A percentile compares a stretch with the other conserved stretches of the same genome.
These are phyloP conservation scores for Annulohypoxylon maeteangense DNA, from an alignment of 495 filamentous ascomycete species.

Conservation along the genomic window DNA sequence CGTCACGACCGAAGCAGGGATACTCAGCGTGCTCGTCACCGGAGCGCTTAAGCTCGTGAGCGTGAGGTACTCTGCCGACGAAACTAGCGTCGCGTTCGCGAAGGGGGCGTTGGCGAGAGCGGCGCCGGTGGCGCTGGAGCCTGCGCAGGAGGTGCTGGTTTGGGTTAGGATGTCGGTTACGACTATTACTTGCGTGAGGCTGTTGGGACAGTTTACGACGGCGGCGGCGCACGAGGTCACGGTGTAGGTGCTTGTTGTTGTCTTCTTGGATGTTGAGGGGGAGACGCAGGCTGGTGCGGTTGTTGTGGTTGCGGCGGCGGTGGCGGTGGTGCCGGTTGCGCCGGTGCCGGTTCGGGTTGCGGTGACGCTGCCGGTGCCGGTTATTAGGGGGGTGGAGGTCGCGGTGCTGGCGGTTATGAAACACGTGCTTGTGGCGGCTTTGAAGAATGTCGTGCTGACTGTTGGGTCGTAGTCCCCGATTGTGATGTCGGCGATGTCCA, in stretches of 20 bases:
- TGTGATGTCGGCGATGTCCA: constrained; percentile 29
- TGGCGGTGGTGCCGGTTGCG: constrained; percentile 1
- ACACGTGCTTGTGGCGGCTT: constrained; percentile 47
- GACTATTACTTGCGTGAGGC: constrained; percentile 42
- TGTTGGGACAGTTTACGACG: constrained; percentile 41
- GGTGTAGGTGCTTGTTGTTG: constrained; percentile 25
- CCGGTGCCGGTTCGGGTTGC: too few species aligned
- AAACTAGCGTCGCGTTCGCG: constrained; percentile 29
- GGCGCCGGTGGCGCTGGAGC: constrained; percentile 12
- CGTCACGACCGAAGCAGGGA: constrained; percentile 23
- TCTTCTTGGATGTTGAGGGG: constrained; percentile 21
- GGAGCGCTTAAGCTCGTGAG: constrained; percentile 24
- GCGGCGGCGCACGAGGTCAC: constrained; percentile 42
- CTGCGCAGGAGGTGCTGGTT: constrained; percentile 35
- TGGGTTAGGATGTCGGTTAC: constrained; percentile 17
- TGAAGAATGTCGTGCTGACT: constrained; percentile 47
- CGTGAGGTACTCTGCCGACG: constrained; percentile 5
- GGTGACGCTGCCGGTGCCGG: not conserved
- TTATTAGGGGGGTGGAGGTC: constrained; percentile 1
- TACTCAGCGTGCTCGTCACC: constrained; percentile 15
- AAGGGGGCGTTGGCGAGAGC: constrained; percentile 9
- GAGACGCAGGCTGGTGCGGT: constrained; percentile 9
- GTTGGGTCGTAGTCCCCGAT: constrained; percentile 36
- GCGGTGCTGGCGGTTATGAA: constrained; percentile 21
- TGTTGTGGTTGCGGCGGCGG: not conserved